These are phyloP conservation scores for Noccaea caerulescens DNA, from an alignment of 345 rosid species.

Conservation along the genomic window DNA sequence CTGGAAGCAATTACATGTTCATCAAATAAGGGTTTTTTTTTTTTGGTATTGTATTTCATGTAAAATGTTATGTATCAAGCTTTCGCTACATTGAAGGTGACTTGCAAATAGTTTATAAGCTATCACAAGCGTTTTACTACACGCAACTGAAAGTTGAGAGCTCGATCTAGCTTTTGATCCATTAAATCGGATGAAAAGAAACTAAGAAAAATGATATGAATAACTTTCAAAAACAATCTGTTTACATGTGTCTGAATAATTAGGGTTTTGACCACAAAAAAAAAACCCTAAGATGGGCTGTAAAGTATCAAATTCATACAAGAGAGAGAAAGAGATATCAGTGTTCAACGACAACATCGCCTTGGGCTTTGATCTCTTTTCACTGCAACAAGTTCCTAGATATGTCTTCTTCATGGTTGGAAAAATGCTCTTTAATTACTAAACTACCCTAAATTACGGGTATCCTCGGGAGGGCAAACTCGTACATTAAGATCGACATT, in stretches of 20 bases:
- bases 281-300: conserved; percentile 39
- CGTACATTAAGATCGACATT: conserved; percentile 16
- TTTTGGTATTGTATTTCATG: conserved; percentile 1
- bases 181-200: background rate
- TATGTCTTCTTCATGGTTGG: conserved; percentile 44
- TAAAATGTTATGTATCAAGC: conserved; percentile 11
- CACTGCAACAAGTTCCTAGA: conserved; percentile 77
- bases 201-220: conserved; percentile 21
- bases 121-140: conserved; percentile 3
- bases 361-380: conserved; percentile 60
- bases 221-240: background rate
- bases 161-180: conserved; percentile 22
- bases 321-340: conserved; percentile 19
- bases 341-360: conserved; percentile 56
- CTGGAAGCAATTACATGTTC: conserved; percentile 8
- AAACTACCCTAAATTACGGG: conserved; percentile 20
- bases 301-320: conserved; percentile 32
- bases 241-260: conserved; percentile 37
- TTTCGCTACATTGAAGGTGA: background rate
- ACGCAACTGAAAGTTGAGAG: background rate
- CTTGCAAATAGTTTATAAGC: conserved; percentile 7
- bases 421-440: conserved; percentile 29
- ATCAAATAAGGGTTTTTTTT: background rate
- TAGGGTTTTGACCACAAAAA: conserved; percentile 41
- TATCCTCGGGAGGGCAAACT: conserved; percentile 9